Conservation (phyloP, 129 eudicot genomes). For the Tagetes erecta region DNA sequence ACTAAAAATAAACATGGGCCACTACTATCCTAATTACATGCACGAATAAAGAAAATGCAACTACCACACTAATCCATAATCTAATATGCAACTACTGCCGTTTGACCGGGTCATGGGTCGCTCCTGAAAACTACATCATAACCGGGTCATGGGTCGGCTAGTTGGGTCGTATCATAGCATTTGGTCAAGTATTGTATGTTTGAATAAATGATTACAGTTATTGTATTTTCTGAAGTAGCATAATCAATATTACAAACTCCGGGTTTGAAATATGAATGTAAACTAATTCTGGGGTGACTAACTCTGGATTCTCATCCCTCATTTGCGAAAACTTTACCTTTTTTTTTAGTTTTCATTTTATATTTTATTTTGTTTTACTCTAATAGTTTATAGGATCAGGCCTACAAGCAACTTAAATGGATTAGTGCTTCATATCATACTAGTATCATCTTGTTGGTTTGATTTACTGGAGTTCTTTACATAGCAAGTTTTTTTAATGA, state of each 20-base stretch:
- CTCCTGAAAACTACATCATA: no score
- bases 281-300: not conserved
- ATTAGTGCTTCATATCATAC: no score
- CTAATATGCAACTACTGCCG: no score
- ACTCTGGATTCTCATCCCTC: not conserved
- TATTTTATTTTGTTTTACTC: not conserved
- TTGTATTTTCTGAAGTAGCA: not conserved
- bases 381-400: not conserved
- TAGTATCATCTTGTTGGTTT: constrained; percentile 10
- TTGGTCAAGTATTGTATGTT: not conserved
- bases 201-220: not conserved
- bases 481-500: constrained; percentile 6
- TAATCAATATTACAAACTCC: not conserved
- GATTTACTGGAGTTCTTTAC: not conserved
- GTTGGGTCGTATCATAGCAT: no score
- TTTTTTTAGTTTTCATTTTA: not conserved
- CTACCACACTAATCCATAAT: no score
- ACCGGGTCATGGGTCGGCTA: no score
- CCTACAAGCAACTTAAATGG: not conserved
- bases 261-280: not conserved
- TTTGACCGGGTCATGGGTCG: no score
- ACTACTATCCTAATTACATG: no score
- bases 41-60: no score
- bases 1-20: no score
- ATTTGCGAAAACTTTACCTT: not conserved